Evolutionary conservation across 495 filamentous ascomycete species (phyloP).

Genomic region (Podospora pseudocomata): DNA sequence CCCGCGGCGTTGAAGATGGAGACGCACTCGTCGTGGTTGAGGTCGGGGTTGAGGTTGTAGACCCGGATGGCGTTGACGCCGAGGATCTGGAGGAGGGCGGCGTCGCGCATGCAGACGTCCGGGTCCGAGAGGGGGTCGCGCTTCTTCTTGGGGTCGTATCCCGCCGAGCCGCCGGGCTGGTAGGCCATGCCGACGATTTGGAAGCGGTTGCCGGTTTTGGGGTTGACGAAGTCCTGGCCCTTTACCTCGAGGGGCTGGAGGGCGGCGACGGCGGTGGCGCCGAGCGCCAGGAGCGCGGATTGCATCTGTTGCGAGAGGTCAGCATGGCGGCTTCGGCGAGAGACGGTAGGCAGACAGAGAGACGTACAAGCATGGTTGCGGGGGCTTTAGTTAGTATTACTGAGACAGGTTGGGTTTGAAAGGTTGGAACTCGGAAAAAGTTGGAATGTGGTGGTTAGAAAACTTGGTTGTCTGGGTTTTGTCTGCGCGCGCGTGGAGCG

Average conservation of each 20-base stretch:
- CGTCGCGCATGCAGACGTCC: conserved; percentile 79
- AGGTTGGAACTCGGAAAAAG: neutral
- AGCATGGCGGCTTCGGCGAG: conserved; percentile 1
- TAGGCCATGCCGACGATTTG: conserved; percentile 91
- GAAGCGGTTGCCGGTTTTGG: conserved; percentile 71
- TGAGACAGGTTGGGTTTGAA: conserved; percentile 1
- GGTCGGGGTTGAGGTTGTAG: conserved; percentile 81
- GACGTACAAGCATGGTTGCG: conserved; percentile 17
- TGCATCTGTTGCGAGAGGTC: conserved; percentile 27
- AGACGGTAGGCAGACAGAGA: neutral
- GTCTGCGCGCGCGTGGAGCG: neutral
- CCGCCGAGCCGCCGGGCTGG: conserved; percentile 85
- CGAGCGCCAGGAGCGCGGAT: conserved; percentile 43
- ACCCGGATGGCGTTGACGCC: conserved; percentile 86
- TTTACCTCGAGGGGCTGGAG: conserved; percentile 69
- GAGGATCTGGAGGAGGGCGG: conserved; percentile 83
- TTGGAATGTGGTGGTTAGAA: neutral
- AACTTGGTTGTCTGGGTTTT: no score
- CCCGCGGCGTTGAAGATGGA: conserved; percentile 80
- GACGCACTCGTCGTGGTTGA: conserved; percentile 86
- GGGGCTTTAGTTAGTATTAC: neutral
- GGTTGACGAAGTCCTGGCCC: conserved; percentile 80
- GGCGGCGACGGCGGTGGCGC: conserved; percentile 57
- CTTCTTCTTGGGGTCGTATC: conserved; percentile 58
- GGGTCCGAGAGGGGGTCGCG: conserved; percentile 74